Evolutionary conservation across 2,329 filamentous ascomycete genomes (phyloP).

Genomic region (Incumbomyces delicatus): DNA sequence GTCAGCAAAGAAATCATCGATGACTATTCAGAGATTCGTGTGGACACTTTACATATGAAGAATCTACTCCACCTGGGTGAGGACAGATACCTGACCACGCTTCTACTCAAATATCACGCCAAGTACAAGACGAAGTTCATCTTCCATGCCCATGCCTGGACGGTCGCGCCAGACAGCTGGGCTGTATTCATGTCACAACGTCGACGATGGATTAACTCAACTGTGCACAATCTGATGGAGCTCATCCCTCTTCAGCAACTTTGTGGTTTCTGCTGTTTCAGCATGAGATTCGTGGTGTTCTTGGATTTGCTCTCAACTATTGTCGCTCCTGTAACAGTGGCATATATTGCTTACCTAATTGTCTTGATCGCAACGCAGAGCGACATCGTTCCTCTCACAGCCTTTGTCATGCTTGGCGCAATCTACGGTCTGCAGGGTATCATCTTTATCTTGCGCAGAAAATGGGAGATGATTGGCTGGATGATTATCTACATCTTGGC

Average conservation of each 20-base stretch:
- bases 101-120: conserved; percentile 82
- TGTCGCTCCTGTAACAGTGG: conserved; percentile 81
- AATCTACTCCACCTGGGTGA: conserved; percentile 93
- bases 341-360: conserved; percentile 83
- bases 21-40: conserved; percentile 80
- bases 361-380: conserved; percentile 56
- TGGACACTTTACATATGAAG: conserved; percentile 98
- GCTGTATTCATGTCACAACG: conserved; percentile 91
- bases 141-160: conserved; percentile 86
- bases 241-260: conserved; percentile 87
- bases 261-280: conserved; percentile 99
- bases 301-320: conserved; percentile 85
- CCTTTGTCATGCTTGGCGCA: conserved; percentile 84
- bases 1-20: conserved; percentile 88
- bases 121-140: conserved; percentile 99
- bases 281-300: conserved; percentile 97
- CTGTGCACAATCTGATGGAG: conserved; percentile 93
- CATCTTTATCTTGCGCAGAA: conserved; percentile 91
- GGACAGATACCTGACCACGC: conserved; percentile 91
- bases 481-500: conserved; percentile 93
- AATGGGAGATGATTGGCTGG: conserved; percentile 99
- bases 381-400: conserved; percentile 64
- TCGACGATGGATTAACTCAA: conserved; percentile 99
- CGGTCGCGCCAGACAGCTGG: conserved; percentile 91
- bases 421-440: conserved; percentile 95